Evolutionary conservation across 306 rosid species (phyloP), one percentile per base, ranked within the genome.

Genomic region (Psophocarpus tetragonolobus): DNA sequence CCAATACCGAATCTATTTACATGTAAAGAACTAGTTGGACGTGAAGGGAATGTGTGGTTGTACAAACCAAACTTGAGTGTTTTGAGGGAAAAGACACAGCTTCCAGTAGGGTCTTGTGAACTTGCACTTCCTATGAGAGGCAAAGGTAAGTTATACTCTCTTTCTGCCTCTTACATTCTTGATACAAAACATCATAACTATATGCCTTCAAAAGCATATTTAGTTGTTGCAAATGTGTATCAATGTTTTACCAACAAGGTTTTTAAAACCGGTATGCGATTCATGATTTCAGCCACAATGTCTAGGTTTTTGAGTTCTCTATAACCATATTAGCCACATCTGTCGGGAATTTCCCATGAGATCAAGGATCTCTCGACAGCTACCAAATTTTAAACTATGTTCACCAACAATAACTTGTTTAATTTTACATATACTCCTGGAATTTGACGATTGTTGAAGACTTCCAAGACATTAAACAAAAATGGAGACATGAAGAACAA

Each of bases 61-160:
- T 95, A 91, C 81, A 84, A 71, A 68, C 97, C 97, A 39, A 82
- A 91, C 91, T 77, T 95, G 84, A 85, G 87, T 70, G 81, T 84
- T 6, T 69, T 92, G 72, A 80, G 97, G 83, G 86, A 89, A 23
- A 95, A 91, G 73, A 58, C 87, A 7, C 92, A 85, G 83, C 93
- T 95, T 26, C 98, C 97, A 3, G 87, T 88, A 47, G 98, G 97
- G 30, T 92, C 98, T 27, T 91, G 98, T 78, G 97, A 95, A 82
- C 98, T 92, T 79, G 88, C 97, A 10, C 93, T 95, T 87, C 96
- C 97, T 54, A 84, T 89, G 78, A 76, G 85, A 50, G 95, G 91
- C 62, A 88, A 85, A 87, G 98, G 98, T 95, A 39, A 81, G 91
- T 78, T 62, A 33, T 63, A 56, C 66, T 42, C 35, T 24, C 62